phyloP scores from a whole-genome alignment of 345 rosid species.

The Triadica sebifera region DNA sequence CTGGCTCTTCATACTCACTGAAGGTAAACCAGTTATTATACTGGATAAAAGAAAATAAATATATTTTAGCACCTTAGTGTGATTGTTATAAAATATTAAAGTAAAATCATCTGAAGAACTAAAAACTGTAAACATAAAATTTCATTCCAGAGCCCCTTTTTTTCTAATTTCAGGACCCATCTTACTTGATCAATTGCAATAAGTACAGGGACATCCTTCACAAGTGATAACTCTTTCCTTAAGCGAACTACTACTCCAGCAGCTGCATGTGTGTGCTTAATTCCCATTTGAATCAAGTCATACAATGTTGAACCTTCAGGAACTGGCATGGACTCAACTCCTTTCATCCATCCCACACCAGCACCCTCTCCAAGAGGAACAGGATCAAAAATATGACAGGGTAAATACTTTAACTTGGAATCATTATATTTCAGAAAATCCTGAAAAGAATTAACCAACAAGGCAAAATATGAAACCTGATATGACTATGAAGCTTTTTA shows the following conservation, averaged over 20 bases:
- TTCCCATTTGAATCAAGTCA: slow-evolving; percentile 79
- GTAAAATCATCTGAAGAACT: neutral
- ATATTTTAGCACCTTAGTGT: neutral
- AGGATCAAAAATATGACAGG: slow-evolving; percentile 72
- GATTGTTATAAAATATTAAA: neutral
- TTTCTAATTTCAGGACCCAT: slow-evolving; percentile 6
- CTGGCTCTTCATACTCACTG: slow-evolving; percentile 90
- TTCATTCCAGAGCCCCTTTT: neutral
- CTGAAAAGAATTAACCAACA: slow-evolving; percentile 32
- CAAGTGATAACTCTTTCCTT: slow-evolving; percentile 84
- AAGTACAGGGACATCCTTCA: slow-evolving; percentile 83
- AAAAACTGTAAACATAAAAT: neutral
- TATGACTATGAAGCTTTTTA: neutral
- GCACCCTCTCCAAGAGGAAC: slow-evolving; percentile 88
- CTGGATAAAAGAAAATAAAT: slow-evolving; percentile 42
- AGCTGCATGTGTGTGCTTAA: slow-evolving; percentile 77
- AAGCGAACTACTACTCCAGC: slow-evolving; percentile 76
- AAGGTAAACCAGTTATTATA: slow-evolving; percentile 95
- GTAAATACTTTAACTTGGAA: slow-evolving; percentile 53
- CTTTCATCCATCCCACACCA: slow-evolving; percentile 88
- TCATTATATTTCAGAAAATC: slow-evolving; percentile 73
- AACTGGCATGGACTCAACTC: slow-evolving; percentile 55
- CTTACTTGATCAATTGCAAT: slow-evolving; percentile 95
- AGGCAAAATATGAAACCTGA: slow-evolving; percentile 8
- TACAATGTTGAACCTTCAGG: slow-evolving; percentile 68